phyloP scores from a whole-genome alignment of 2,329 filamentous ascomycete species.

The Sclerotinia sclerotiorum region DNA sequence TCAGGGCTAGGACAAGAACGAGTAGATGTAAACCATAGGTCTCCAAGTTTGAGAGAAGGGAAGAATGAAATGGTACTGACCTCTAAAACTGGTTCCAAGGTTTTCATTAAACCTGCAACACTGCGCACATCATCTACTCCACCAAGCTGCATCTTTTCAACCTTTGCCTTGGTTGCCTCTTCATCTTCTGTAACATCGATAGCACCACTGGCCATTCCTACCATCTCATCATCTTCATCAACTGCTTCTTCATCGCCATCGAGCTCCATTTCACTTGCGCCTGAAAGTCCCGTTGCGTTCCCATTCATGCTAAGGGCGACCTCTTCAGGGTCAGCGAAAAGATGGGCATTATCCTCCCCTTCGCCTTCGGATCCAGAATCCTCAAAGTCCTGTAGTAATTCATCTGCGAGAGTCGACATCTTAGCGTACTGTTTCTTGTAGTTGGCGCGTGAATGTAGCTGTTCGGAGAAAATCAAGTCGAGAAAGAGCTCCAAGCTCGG shows the following conservation, averaged over 20 bases:
- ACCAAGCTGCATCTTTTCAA: constrained; percentile 79
- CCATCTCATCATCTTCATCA: constrained; percentile 60
- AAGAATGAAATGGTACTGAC: constrained; percentile 54
- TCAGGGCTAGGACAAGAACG: constrained; percentile 66
- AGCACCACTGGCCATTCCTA: constrained; percentile 45
- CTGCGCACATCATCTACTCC: constrained; percentile 74
- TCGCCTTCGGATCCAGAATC: constrained; percentile 78
- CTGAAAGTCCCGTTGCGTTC: constrained; percentile 35
- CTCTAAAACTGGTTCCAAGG: constrained; percentile 76
- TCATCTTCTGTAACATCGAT: constrained; percentile 52
- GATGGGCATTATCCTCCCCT: constrained; percentile 53
- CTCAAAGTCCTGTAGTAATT: constrained; percentile 88
- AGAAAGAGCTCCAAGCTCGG: constrained; percentile 11
- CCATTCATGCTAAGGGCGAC: constrained; percentile 42
- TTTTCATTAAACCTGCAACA: constrained; percentile 78
- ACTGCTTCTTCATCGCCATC: constrained; percentile 61
- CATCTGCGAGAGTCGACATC: constrained; percentile 91
- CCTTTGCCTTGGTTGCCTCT: constrained; percentile 71
- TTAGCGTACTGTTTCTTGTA: constrained; percentile 26
- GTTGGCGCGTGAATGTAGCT: constrained; percentile 8
- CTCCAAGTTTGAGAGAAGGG: constrained; percentile 39
- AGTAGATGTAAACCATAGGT: constrained; percentile 61
- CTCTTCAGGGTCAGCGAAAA: constrained; percentile 46
- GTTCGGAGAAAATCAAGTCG: constrained; percentile 8
- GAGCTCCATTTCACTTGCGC: constrained; percentile 53